Base-by-base conservation (phyloP, 192 early-diverging fungal species). In the Umbelopsis vinacea region DNA sequence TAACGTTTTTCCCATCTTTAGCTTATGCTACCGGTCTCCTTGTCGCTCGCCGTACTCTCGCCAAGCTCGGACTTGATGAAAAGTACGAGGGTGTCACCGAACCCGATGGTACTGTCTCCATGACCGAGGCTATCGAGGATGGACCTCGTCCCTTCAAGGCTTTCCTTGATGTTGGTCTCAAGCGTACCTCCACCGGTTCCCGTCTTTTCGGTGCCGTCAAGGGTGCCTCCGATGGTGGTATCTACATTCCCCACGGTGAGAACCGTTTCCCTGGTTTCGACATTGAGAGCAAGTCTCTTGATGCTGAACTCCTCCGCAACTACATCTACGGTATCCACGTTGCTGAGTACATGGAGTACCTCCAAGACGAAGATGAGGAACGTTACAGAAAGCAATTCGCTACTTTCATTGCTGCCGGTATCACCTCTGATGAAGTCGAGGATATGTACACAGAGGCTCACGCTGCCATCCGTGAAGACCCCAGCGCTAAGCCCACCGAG, bases 281-380 rank as follows among this genome's bases (percentile, higher is more conserved):
- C 87, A 75, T 85, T 55, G 90, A 91, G 81, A 77, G 86, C 75
- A 97, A 97, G 93, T 76, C 79, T 73, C 89, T 96, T 77, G 96
- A 99, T 78, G 88, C 95, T 74, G 96, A 97, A 85, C 82, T 93
- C 50, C 89, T 99, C 71, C 89, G 93, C 81, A 89, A 90, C 75
- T 99, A 98, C 92, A 99, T 99, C 91, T 96, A 92, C 82, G 97
- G 97, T 82, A 90, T 92, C 78, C 97, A 98, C 88, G 93, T 99
- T 71, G 88, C 94, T 73, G 95, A 97, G 79, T 99, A 97, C 91
- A 99, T 99, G 96, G 92, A 92, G 78, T 88, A 90, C 86, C 94
- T 99, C 74, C 89, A 96, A 86, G 96, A 98, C 84, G 97, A 99
- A 87, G 97, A 99, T 82, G 96, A 96, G 88, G 97, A 99, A 81